Base-by-base conservation (phyloP, 371 early-diverging fungal species). In the Rhizomucor miehei region DNA sequence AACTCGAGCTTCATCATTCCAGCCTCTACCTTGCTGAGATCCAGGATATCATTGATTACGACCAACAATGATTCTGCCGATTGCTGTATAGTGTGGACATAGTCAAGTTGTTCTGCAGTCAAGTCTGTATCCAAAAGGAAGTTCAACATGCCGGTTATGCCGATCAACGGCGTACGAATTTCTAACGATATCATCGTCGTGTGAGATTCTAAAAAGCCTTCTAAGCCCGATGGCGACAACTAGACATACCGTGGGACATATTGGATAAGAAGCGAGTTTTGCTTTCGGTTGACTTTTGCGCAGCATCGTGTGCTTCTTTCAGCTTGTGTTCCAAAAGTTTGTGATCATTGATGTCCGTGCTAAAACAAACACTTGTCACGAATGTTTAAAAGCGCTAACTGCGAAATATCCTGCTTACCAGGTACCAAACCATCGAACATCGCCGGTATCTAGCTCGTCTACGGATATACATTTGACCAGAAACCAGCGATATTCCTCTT, bases 31-130 rank as follows among this genome's bases (percentile, higher is more conserved):
- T 87, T 87, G 55, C 82, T 81, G 9, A 85, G 65, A 62, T 87
- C 87, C 57, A 87, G 44, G 48, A 87, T 84, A 59, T 87, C 87
- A 54, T 87, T 87, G 50, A 87, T 85, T n/a, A 87, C 82, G 10
- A 81, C 69, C 19, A 87, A 54, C 13, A 87, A 56, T 0, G 82
- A 79, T 50, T 85, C 83, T 0, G 82, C 87, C 16, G 82, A 82
- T 47, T 81, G 82, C 51, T 82, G 82, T 10, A 87, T 81, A 0
- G 84, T 85, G 29, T 84, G 82, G 6, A 77, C 87, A 60, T 81
- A 85, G 57, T 85, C 85, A 57, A 80, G 60, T 51, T 87, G 87
- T 35, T 84, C 85, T 10, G 75, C 62, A 13, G 82, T 80, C 53
- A 87, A 58, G 25, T 80, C 80, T 1, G 85, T 85, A 44, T 81